phyloP scores from a whole-genome alignment of 176 grass and related monocot genomes.

The Cymbopogon citratus region DNA sequence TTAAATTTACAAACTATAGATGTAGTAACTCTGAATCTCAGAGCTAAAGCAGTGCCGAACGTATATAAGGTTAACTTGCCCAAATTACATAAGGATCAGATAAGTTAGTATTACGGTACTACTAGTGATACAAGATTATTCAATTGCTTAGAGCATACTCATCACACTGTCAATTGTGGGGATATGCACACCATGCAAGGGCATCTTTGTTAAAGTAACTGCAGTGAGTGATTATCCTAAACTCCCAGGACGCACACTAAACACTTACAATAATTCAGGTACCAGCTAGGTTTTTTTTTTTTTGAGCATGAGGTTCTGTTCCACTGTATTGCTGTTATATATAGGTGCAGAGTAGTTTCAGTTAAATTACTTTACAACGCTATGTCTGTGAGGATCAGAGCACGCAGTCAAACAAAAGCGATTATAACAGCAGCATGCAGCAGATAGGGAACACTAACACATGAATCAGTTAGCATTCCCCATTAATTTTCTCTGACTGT shows the following conservation, averaged over 20 bases:
- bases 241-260: neutral
- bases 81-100: no score
- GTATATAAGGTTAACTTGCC: no score
- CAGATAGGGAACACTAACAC: no score
- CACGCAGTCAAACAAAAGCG: neutral
- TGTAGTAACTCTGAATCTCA: no score
- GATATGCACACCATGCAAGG: slow-evolving; percentile 4
- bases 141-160: slow-evolving; percentile 16
- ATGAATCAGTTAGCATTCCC: neutral
- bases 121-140: neutral
- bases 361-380: neutral
- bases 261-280: neutral
- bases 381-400: neutral
- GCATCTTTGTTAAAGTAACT: neutral
- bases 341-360: neutral
- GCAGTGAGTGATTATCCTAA: neutral
- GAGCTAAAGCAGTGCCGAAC: no score
- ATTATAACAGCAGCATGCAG: neutral
- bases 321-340: neutral
- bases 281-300: no score
- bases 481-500: neutral
- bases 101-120: no score
- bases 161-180: slow-evolving; percentile 7
- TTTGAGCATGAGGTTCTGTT: no score
- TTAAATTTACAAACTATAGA: no score